These are phyloP conservation scores for Blastocystis hominis DNA, from an alignment of 352 stramenopile species.

Conservation along the genomic window DNA sequence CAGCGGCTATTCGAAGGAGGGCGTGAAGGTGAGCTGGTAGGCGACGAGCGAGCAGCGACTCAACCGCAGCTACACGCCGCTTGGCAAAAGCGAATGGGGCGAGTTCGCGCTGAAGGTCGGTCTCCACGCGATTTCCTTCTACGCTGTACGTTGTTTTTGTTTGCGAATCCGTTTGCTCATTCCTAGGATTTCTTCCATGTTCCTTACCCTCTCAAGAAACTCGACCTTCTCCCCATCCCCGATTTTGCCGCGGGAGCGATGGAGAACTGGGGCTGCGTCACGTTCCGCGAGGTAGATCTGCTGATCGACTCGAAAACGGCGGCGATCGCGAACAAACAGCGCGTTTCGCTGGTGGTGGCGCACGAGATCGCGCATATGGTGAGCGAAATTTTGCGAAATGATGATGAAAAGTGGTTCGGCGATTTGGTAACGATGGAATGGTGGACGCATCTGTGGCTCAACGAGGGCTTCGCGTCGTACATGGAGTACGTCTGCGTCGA, in stretches of 20 bases:
- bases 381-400: neutral
- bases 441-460: slow-evolving; percentile 87
- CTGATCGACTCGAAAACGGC: slow-evolving; percentile 72
- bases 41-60: neutral
- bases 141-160: slow-evolving; percentile 60
- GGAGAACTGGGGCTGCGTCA: slow-evolving; percentile 87
- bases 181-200: slow-evolving; percentile 73
- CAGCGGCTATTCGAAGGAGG: slow-evolving; percentile 74
- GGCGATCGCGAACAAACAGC: slow-evolving; percentile 69
- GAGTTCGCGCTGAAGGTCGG: slow-evolving; percentile 79
- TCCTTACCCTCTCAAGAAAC: slow-evolving; percentile 87
- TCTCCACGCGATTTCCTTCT: slow-evolving; percentile 69
- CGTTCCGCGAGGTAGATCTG: slow-evolving; percentile 83
- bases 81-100: slow-evolving; percentile 76
- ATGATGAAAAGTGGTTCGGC: slow-evolving; percentile 73
- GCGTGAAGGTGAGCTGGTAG: slow-evolving; percentile 68
- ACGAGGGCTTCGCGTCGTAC: slow-evolving; percentile 91
- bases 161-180: neutral
- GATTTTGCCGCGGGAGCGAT: slow-evolving; percentile 89
- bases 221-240: slow-evolving; percentile 91
- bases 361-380: slow-evolving; percentile 88
- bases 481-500: slow-evolving; percentile 86
- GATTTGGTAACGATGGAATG: slow-evolving; percentile 97
- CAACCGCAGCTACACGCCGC: slow-evolving; percentile 81
- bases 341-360: slow-evolving; percentile 83